A percentile compares a stretch with the other conserved stretches of the same genome.
Evolutionary conservation across 331 rosid genomes (phyloP).

Genomic region (Rhamnella rubrinervis): DNA sequence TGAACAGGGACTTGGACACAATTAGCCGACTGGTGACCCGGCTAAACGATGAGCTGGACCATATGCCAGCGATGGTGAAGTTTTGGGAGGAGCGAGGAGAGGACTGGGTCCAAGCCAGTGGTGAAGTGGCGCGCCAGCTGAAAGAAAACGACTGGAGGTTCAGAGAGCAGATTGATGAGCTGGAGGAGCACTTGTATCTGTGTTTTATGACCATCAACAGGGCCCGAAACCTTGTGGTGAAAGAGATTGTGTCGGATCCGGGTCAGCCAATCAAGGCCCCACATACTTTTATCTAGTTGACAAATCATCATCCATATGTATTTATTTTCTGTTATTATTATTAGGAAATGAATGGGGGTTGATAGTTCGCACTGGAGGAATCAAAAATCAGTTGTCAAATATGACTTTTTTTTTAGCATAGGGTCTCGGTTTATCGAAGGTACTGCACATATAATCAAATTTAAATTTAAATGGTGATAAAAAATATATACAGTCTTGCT

Average conservation of each 20-base stretch:
- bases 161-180: constrained; percentile 63
- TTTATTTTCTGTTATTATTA: background rate
- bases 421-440: too few relatives aligned
- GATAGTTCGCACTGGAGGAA: too few relatives aligned
- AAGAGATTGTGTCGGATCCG: constrained; percentile 30
- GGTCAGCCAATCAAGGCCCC: constrained; percentile 12
- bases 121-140: constrained; percentile 50
- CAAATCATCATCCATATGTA: background rate
- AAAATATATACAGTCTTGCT: too few relatives aligned
- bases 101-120: constrained; percentile 33
- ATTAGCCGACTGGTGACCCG: constrained; percentile 57
- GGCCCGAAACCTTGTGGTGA: constrained; percentile 62
- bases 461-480: too few relatives aligned
- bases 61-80: constrained; percentile 32
- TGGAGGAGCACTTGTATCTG: constrained; percentile 79
- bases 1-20: constrained; percentile 66
- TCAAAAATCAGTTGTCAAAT: too few relatives aligned
- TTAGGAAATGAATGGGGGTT: too few relatives aligned
- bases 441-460: too few relatives aligned
- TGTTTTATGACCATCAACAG: constrained; percentile 85
- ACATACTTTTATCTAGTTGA: background rate
- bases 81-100: constrained; percentile 59
- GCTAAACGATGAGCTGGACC: constrained; percentile 60
- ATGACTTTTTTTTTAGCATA: too few relatives aligned
- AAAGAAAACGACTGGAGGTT: constrained; percentile 48